Percentiles rank a stretch among this genome's conserved stretches.
Conservation (phyloP, 805 yeast genomes). For the Maudiozyma barnettii region DNA sequence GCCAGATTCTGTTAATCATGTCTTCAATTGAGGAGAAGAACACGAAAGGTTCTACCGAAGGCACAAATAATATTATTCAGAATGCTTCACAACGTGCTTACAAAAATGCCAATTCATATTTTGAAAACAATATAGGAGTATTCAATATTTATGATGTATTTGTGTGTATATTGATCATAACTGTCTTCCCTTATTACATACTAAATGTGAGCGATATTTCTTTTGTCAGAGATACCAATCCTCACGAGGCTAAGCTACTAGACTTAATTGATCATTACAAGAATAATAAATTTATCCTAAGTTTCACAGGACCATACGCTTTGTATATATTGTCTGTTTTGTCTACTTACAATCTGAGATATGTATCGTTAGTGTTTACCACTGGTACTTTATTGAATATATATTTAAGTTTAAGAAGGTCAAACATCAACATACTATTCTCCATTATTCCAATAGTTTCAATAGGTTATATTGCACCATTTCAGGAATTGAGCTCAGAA, state of each 20-base stretch:
- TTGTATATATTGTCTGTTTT: conserved; percentile 15
- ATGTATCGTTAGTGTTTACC: conserved; percentile 7
- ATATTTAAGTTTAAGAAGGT: conserved; percentile 16
- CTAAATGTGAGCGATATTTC: neutral
- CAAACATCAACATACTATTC: conserved; percentile 34
- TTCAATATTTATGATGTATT: conserved; percentile 6
- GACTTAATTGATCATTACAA: conserved; percentile 5
- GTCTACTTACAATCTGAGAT: conserved; percentile 7
- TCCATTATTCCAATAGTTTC: conserved; percentile 28
- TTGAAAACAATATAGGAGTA: conserved; percentile 8
- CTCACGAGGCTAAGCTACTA: conserved; percentile 6
- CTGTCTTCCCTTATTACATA: neutral
- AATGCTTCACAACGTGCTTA: conserved; percentile 12
- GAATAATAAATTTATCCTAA: conserved; percentile 12
- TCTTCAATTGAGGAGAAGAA: neutral
- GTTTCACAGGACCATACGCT: conserved; percentile 16
- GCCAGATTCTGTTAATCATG: neutral
- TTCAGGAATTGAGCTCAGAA: conserved; percentile 8
- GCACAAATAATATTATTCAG: neutral
- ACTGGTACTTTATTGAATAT: conserved; percentile 9
- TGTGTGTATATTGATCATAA: conserved; percentile 1
- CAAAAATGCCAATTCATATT: conserved; percentile 8
- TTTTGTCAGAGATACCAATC: neutral
- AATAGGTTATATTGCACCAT: conserved; percentile 13
- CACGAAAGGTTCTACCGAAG: neutral